These are phyloP conservation scores for Boletus sp. DNA, from an alignment of 768 basidiomycete species.

Conservation along the genomic window DNA sequence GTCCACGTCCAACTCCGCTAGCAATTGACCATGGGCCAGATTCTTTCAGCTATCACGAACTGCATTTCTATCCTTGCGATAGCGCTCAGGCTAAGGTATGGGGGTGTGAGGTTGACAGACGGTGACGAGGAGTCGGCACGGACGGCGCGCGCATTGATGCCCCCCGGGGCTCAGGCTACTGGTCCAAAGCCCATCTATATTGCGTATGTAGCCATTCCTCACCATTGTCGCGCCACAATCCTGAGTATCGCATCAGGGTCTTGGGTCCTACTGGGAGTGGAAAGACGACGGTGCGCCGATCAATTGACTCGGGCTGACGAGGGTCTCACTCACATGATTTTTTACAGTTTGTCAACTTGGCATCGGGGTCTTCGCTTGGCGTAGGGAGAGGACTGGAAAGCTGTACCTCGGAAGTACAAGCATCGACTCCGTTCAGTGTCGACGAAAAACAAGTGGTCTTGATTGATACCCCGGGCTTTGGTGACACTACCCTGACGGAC, in stretches of 20 bases:
- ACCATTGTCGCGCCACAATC: neutral
- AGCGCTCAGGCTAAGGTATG: constrained; percentile 4
- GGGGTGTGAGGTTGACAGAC: constrained; percentile 13
- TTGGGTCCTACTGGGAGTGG: constrained; percentile 32
- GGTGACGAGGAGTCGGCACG: constrained; percentile 17
- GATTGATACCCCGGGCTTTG: constrained; percentile 65
- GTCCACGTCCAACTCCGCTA: constrained; percentile 9
- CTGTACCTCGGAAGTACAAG: constrained; percentile 32
- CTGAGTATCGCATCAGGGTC: constrained; percentile 19
- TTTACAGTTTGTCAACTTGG: constrained; percentile 34
- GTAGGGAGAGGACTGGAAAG: constrained; percentile 35
- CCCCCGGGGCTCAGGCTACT: neutral
- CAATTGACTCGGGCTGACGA: neutral
- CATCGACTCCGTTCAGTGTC: constrained; percentile 22
- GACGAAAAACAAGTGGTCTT: constrained; percentile 39
- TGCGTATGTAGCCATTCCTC: constrained; percentile 19
- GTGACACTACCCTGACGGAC: constrained; percentile 48
- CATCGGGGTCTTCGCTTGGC: constrained; percentile 25
- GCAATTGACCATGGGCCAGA: constrained; percentile 21
- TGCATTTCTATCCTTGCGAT: constrained; percentile 2
- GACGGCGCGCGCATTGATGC: neutral
- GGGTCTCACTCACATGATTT: neutral
- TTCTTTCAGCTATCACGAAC: constrained; percentile 1
- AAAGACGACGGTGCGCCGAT: constrained; percentile 28
- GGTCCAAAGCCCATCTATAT: constrained; percentile 23